Evolutionary conservation across 345 rosid genomes (phyloP).

Genomic region (Isatis tinctoria): DNA sequence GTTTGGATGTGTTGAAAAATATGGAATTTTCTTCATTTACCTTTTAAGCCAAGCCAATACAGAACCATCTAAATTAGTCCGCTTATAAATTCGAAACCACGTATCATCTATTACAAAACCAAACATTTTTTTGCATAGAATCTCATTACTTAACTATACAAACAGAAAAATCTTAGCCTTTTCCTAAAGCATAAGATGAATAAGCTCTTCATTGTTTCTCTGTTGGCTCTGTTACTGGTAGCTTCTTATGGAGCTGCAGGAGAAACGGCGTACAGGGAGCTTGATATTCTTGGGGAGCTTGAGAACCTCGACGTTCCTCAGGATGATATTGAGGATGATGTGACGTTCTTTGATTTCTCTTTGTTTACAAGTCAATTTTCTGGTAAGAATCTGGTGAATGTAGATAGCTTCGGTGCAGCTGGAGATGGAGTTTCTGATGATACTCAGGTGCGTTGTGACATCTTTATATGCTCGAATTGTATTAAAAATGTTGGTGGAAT

Average conservation of each 20-base stretch:
- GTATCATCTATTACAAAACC: conserved; percentile 10
- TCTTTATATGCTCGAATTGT: neutral
- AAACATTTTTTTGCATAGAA: conserved; percentile 7
- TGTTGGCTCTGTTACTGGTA: conserved; percentile 49
- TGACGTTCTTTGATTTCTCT: conserved; percentile 38
- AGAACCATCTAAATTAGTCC: conserved; percentile 43
- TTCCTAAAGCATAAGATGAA: conserved; percentile 43
- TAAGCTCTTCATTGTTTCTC: conserved; percentile 42
- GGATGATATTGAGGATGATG: conserved; percentile 47
- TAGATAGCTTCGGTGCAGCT: conserved; percentile 84
- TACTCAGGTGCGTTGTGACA: conserved; percentile 59
- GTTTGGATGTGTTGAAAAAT: conserved; percentile 59
- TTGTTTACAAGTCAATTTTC: conserved; percentile 54
- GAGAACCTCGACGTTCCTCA: conserved; percentile 57
- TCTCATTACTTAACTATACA: conserved; percentile 38
- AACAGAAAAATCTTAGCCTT: conserved; percentile 29
- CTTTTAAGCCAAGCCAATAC: conserved; percentile 93
- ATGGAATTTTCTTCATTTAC: conserved; percentile 54
- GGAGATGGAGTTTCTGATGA: conserved; percentile 95
- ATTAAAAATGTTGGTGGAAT: neutral
- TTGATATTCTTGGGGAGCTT: conserved; percentile 45
- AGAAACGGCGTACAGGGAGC: conserved; percentile 30
- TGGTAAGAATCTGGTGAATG: conserved; percentile 74
- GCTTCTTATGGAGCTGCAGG: conserved; percentile 49
- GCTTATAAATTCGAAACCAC: conserved; percentile 47